Base-by-base conservation (phyloP, 2,329 filamentous ascomycete species). In the Beauveria pseudobassiana region DNA sequence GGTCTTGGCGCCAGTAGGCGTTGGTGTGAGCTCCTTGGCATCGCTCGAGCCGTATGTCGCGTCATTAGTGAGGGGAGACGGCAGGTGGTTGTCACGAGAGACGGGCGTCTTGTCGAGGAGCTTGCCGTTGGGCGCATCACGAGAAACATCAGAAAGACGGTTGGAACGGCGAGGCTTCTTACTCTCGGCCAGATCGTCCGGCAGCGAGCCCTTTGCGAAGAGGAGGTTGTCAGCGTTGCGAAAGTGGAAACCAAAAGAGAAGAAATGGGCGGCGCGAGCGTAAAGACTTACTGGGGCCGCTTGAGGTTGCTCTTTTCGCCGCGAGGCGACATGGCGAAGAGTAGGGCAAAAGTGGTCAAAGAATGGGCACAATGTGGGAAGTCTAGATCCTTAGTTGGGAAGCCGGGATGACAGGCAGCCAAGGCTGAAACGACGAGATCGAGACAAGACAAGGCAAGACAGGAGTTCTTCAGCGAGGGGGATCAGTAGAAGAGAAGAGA, bases 151-250 rank as follows among this genome's bases (percentile, higher is more conserved):
- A 26, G 59, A 30, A 24, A 91, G 78, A 64, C 90, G 87, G 66
- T 90, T 81, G 50, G 90, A 92, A 62, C 91, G 86, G 65, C 93
- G 88, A 63, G 89, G 87, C 74, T 96, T 96, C 82, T 97, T 97
- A 65, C 82, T 78, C 64, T 92, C 88, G 65, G 82, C 80, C 65
- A 81, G 77, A 67, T 84, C 80, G 61, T 87, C 84, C 67, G 84
- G 86, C 57, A 83, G 79, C 48, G 88, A 90, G 67, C 80, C 82
- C 89, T 93, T 75, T 55, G 50, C 51, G 51, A 24, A 43, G 45
- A 42, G 45, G 30, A 43, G 22, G 59, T 55, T 42, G 59, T 61
- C 59, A 61, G 59, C 59, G 51, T 50, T 66, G 71, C 62, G 65
- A 65, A 62, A 61, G 57, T 68, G 64, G 62, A 42, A 65, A 61